Base-by-base conservation (phyloP, 2,329 filamentous ascomycete species). In the Aureobasidium uvarum region DNA sequence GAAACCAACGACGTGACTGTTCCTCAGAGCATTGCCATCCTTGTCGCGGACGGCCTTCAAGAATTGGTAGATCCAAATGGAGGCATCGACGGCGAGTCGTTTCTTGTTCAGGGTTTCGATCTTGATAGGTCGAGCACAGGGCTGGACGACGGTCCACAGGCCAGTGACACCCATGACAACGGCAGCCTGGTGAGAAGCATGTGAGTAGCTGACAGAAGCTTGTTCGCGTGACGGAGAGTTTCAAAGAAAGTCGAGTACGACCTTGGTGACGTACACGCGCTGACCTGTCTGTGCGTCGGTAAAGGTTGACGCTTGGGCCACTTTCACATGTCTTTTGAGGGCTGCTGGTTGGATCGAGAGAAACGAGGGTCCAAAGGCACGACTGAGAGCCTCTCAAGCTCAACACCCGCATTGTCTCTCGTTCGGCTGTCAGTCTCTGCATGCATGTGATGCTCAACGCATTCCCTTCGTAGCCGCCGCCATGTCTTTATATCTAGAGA, bases 31-130 rank as follows among this genome's bases (percentile, higher is more conserved):
- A 74, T 99, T 96, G 63, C 95, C 95, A 78, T 99, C 95, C 74
- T 98, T 97, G 79, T 99, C 95, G 72, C 95, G 93, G 13, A 99
- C 95, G 11, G 96, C 95, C 80, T 99, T 99, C 72, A 99, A 86
- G 74, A 99, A 99, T 75, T 99, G 95, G 82, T 99, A 99, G 72
- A 99, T 98, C 95, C 95, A 99, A 75, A 99, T 99, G 14, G 93
- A 97, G 66, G 96, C 95, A 79, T 99, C 95, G 70, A 99, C 92
- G 54, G 95, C 96, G 58, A 99, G 89, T 18, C 95, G 92, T 79
- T 96, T 97, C 71, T 90, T 91, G 77, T 98, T 98, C 67, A 99
- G 87, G 16, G 94, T 96, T 72, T 96, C 93, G 72, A 99, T 89
- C 77, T 96, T 97, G 68, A 96, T 96, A 23, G 95, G 96, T 43